These are phyloP conservation scores for Irpex sp. DNA, from an alignment of 1,284 basidiomycete species.

Conservation along the genomic window DNA sequence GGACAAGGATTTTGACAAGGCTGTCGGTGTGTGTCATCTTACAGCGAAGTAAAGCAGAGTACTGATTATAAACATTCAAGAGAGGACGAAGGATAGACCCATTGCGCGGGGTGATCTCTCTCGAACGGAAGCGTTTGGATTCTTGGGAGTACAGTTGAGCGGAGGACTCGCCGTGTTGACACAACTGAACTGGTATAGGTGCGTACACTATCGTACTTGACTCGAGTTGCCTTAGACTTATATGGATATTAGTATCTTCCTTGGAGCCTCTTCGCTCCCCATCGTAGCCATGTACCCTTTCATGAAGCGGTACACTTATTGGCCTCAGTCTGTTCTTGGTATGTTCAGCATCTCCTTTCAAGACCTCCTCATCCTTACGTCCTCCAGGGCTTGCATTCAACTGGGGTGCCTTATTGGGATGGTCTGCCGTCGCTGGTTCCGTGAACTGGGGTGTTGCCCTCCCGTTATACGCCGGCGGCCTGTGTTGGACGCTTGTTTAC, in stretches of 20 bases:
- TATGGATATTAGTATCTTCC: constrained; percentile 61
- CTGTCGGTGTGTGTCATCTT: constrained; percentile 68
- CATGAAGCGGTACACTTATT: constrained; percentile 97
- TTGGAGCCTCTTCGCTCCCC: constrained; percentile 89
- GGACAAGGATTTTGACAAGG: constrained; percentile 89
- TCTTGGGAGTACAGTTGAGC: constrained; percentile 82
- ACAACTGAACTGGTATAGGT: constrained; percentile 96
- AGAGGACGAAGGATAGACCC: constrained; percentile 63
- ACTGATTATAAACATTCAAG: constrained; percentile 27
- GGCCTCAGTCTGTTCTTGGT: constrained; percentile 96
- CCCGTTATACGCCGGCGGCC: constrained; percentile 87
- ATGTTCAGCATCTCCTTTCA: constrained; percentile 16
- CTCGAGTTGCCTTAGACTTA: not conserved
- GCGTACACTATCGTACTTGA: constrained; percentile 14
- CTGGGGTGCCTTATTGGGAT: constrained; percentile 96
- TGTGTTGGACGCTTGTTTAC: constrained; percentile 95
- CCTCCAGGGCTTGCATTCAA: constrained; percentile 87
- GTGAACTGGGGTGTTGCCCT: constrained; percentile 84
- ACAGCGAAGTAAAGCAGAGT: not conserved
- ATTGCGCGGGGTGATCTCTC: constrained; percentile 85
- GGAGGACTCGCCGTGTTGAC: constrained; percentile 87
- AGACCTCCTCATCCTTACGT: not conserved
- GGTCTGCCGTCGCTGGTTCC: constrained; percentile 87
- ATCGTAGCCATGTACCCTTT: constrained; percentile 90
- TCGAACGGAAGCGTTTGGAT: constrained; percentile 73